Percentiles rank a stretch among this genome's conserved stretches.
Conservation (phyloP, 2,329 filamentous ascomycete genomes). For the Fusarium decemcellulare region DNA sequence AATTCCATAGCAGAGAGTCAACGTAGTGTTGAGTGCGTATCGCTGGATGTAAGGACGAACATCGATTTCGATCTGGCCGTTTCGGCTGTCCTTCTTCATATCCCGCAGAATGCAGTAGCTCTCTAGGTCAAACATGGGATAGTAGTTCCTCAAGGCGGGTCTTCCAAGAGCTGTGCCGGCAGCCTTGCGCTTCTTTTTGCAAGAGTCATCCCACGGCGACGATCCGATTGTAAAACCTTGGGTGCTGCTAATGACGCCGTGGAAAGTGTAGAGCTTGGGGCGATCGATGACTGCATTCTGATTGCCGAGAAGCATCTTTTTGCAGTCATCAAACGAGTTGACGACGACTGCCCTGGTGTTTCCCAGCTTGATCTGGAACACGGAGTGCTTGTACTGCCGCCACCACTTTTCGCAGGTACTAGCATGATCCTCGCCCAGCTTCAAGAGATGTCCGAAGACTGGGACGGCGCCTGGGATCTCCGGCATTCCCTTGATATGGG, state of each 20-base stretch:
- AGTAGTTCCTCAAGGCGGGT: constrained; percentile 62
- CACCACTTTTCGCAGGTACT: constrained; percentile 63
- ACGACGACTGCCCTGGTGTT: constrained; percentile 59
- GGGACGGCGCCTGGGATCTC: constrained; percentile 71
- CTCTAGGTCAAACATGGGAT: constrained; percentile 68
- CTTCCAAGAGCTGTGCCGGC: constrained; percentile 78
- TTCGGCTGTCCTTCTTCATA: constrained; percentile 58
- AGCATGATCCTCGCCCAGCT: constrained; percentile 71
- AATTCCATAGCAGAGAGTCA: constrained; percentile 69
- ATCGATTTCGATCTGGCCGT: constrained; percentile 58
- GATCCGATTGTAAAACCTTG: constrained; percentile 87
- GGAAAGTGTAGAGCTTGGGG: constrained; percentile 84
- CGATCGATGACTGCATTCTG: constrained; percentile 83
- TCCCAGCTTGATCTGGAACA: constrained; percentile 60
- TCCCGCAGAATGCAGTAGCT: constrained; percentile 65
- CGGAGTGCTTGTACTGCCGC: constrained; percentile 58
- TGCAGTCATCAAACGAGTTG: constrained; percentile 82
- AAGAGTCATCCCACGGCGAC: constrained; percentile 86
- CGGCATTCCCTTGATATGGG: constrained; percentile 72
- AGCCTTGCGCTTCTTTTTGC: constrained; percentile 81
- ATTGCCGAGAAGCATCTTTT: constrained; percentile 81
- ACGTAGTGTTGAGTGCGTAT: constrained; percentile 67
- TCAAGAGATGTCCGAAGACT: constrained; percentile 73
- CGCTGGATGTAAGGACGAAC: constrained; percentile 66
- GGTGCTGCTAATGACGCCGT: constrained; percentile 81